Base-by-base conservation (phyloP, 2,329 filamentous ascomycete species). In the Lizonia empirigonia region DNA sequence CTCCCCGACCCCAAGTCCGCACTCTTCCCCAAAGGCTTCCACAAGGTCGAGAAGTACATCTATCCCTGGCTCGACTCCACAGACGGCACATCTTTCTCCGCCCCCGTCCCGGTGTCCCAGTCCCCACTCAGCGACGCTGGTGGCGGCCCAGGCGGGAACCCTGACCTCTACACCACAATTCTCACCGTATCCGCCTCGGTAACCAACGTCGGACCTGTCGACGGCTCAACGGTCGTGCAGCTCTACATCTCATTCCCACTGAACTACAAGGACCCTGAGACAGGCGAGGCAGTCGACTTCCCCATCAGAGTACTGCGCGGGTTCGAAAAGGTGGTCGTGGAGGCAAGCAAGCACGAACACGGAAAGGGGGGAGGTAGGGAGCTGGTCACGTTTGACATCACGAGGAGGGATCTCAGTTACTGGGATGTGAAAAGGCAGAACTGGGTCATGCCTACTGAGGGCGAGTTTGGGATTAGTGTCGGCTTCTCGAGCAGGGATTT, bases 141-240 rank as follows among this genome's bases (percentile, higher is more conserved):
- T 27, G 89, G 88, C 30, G 87, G 80, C 7, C 82, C 86, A 51
- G 85, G 85, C 49, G 86, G 86, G 1, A 87, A 89, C 51, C 85
- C 85, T 2, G 82, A 85, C 50, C 77, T 89, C 15, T 89, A 83
- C 77, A 81, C 81, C 35, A 74, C 75, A 0, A 76, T 85, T 51
- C 77, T 82, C 50, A 65, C 74, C 2, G 80, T 83, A 2, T 76
- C 74, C 0, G 73, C 85, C 3, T 77, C 75, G 0, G 70, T 91
- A 3, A 79, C 77, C 36, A 91, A 91, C 68, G 84, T 78, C 0
- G 88, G 88, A n/a, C 73, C 76, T 0, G 63, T 78, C 0, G 67
- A 73, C 3, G 83, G 83, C 26, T 75, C 78, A 12, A 74, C 78
- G 13, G 82, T 85, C 2, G 80, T 83, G 2, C 84, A 86, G 54